Evolutionary conservation across 83 land plant species (phyloP).

Genomic region (Picea mariana): DNA sequence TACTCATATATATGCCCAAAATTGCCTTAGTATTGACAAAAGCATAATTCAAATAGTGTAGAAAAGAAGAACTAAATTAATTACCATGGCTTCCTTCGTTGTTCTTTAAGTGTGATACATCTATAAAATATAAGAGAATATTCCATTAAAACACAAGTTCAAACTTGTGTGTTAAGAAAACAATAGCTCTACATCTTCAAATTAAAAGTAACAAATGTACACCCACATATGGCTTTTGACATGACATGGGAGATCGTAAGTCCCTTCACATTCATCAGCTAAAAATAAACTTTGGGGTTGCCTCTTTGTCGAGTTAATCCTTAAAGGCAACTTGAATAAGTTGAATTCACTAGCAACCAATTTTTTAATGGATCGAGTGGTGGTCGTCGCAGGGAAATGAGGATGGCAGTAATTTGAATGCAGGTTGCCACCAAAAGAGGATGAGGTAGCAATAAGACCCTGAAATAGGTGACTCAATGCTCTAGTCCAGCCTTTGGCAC

Average conservation of each 20-base stretch:
- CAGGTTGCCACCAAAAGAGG: too few species aligned
- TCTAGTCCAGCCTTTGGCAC: too few species aligned
- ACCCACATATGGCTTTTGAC: slow-evolving; percentile 74
- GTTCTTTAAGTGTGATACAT: not conserved
- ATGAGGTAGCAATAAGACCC: too few species aligned
- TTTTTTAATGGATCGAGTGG: too few species aligned
- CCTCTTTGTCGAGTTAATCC: slow-evolving; percentile 25
- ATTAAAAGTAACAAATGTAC: not conserved
- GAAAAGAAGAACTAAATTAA: not conserved
- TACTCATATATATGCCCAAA: not conserved
- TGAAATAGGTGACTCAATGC: too few species aligned
- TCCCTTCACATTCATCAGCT: slow-evolving; percentile 6
- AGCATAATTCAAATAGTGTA: not conserved
- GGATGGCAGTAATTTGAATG: too few species aligned
- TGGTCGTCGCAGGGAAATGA: too few species aligned
- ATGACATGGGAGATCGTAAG: slow-evolving; percentile 61
- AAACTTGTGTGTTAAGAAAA: not conserved
- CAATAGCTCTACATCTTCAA: not conserved
- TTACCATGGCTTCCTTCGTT: not conserved
- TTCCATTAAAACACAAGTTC: not conserved
- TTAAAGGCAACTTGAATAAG: too few species aligned
- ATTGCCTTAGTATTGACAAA: not conserved
- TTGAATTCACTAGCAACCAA: too few species aligned
- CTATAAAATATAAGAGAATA: not conserved
- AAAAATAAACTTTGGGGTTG: slow-evolving; percentile 68